A percentile compares a stretch with the other conserved stretches of the same genome.
Evolutionary conservation across 106 monocot species (phyloP).

Genomic region (Vanilla planifolia): DNA sequence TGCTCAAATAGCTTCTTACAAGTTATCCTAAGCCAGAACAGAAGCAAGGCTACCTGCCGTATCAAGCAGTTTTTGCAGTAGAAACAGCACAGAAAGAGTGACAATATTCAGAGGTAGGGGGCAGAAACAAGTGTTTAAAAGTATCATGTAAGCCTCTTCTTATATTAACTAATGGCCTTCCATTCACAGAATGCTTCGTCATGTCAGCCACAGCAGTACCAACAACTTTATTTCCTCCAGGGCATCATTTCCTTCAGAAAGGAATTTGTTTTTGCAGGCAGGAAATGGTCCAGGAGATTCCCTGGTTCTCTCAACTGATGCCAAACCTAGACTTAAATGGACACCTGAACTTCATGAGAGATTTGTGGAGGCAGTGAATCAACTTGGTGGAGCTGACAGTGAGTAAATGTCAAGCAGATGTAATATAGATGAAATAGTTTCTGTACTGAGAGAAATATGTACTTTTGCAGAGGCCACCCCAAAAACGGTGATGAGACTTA

Average conservation of each 20-base stretch:
- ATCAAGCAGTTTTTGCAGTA: too few species aligned
- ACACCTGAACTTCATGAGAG: slow-evolving; percentile 82
- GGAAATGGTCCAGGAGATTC: slow-evolving; percentile 42
- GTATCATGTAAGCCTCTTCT: too few species aligned
- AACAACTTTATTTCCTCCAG: slow-evolving; percentile 35
- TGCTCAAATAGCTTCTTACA: too few species aligned
- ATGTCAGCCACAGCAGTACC: slow-evolving; percentile 17
- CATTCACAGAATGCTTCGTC: not conserved
- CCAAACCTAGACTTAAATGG: slow-evolving; percentile 94
- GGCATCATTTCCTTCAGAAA: slow-evolving; percentile 35
- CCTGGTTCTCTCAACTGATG: slow-evolving; percentile 86
- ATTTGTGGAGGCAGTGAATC: slow-evolving; percentile 83
- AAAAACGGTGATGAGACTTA: slow-evolving; percentile 69
- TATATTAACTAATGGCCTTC: too few species aligned
- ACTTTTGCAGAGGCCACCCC: slow-evolving; percentile 51
- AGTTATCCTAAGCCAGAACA: too few species aligned
- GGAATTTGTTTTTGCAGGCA: slow-evolving; percentile 52
- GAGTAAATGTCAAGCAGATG: slow-evolving; percentile 21
- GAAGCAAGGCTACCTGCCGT: too few species aligned
- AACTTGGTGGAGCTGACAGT: slow-evolving; percentile 96
- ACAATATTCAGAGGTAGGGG: too few species aligned
- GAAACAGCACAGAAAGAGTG: too few species aligned
- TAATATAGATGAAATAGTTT: not conserved
- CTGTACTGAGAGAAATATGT: not conserved
- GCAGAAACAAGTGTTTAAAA: too few species aligned